Conservation (phyloP, 257 asterid genomes). For the Solanum paucissectum region DNA sequence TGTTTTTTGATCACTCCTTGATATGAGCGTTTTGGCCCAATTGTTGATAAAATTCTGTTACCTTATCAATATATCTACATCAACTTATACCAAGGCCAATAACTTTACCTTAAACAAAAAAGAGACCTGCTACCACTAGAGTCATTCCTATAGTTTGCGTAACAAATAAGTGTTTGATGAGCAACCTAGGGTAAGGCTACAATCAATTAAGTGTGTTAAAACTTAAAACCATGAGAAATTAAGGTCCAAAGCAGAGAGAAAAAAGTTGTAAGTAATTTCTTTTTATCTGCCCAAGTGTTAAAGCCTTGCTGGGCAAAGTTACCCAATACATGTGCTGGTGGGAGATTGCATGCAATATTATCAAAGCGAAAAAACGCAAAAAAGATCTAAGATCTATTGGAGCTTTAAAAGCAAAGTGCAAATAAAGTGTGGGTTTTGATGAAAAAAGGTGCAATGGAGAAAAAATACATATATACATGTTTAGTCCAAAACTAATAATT, state of each 20-base stretch:
- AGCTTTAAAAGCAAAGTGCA: background rate
- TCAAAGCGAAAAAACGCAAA: background rate
- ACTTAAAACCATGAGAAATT: background rate
- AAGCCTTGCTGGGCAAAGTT: background rate
- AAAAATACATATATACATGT: background rate
- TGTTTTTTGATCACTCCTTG: background rate
- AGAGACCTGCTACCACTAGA: background rate
- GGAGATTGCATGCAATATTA: background rate
- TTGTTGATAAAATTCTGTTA: background rate
- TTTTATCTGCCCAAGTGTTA: background rate
- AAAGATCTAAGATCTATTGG: background rate
- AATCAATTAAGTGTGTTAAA: background rate
- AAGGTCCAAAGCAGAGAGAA: background rate
- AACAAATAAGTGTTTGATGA: background rate
- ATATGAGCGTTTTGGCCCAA: background rate
- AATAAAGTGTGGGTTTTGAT: background rate
- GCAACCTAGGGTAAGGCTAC: background rate
- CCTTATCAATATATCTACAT: background rate
- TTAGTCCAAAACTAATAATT: background rate
- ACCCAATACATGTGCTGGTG: background rate
- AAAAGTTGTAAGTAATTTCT: background rate
- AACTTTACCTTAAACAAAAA: background rate
- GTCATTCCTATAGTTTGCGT: background rate
- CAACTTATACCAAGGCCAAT: background rate
- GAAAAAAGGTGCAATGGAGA: background rate